phyloP scores from a whole-genome alignment of 2,329 filamentous ascomycete species.

The Cladosporium austrohemisphaericum region DNA sequence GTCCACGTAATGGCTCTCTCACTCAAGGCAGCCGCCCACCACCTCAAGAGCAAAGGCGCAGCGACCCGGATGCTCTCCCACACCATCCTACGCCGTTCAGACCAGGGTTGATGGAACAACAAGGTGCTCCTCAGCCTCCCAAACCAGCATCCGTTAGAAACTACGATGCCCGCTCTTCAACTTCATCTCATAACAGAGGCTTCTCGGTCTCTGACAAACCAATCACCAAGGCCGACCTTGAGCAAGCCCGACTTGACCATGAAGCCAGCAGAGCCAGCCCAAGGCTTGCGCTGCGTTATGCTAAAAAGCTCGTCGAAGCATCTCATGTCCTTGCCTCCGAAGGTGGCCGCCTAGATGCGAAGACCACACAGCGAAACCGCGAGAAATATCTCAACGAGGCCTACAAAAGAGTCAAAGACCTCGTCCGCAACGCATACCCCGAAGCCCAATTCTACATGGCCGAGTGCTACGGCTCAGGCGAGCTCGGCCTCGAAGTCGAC shows the following conservation, averaged over 20 bases:
- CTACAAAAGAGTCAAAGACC: constrained; percentile 86
- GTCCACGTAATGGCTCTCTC: constrained; percentile 23
- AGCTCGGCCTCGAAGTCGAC: constrained; percentile 74
- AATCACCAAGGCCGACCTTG: constrained; percentile 75
- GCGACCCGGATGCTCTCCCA: constrained; percentile 54
- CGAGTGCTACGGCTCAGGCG: constrained; percentile 80
- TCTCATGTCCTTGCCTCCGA: constrained; percentile 74
- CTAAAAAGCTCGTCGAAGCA: constrained; percentile 82
- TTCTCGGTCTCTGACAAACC: constrained; percentile 38
- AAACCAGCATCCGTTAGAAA: constrained; percentile 53
- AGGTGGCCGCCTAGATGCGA: constrained; percentile 66
- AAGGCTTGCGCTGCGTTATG: constrained; percentile 66
- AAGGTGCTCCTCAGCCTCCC: constrained; percentile 32
- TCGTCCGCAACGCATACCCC: constrained; percentile 66
- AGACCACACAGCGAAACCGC: constrained; percentile 59
- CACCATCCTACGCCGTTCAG: constrained; percentile 55
- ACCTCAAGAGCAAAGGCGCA: constrained; percentile 23
- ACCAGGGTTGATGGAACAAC: constrained; percentile 44
- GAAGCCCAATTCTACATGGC: constrained; percentile 94
- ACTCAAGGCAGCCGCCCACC: constrained; percentile 23
- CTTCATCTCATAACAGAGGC: constrained; percentile 20
- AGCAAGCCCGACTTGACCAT: constrained; percentile 65
- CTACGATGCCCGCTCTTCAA: constrained; percentile 39
- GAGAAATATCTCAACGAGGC: constrained; percentile 84
- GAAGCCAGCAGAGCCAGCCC: constrained; percentile 71